Base-by-base conservation (phyloP, 495 filamentous ascomycete genomes). In the Lasiosphaeris hirsuta region DNA sequence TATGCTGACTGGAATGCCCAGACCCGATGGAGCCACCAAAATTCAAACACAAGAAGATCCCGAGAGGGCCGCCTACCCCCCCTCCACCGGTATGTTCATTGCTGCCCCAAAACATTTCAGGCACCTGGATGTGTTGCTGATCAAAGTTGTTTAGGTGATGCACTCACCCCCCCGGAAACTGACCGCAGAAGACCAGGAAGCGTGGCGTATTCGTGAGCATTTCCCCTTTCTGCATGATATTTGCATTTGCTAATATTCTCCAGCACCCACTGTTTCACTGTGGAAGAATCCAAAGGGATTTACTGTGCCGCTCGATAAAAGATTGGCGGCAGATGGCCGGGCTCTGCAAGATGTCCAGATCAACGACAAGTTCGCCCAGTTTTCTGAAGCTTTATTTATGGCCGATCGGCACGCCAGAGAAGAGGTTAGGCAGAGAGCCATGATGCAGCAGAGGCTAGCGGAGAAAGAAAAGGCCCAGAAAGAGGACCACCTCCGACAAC, bases 201-300 rank as follows among this genome's bases (percentile, higher is more conserved):
- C 87, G 11, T 98, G 94, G 94, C 90, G 86, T 58, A 96, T 98
- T 34, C 69, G 63, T 68, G 51, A 56, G 65, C 57, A 0, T 0
- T n/a, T 0, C 33, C 10, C 14, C 1, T 33, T 39, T 17, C 30
- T 23, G n/a, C 3, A 14, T 11, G 39, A 13, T 10, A 5, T 4
- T 8, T 7, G 8, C 10, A 10, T 8, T 1, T 43, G n/a, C 47
- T 63, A 51, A 61, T 52, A 15, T 3, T 9, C 10, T 4, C 13
- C 10, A 60, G 52, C 94, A 0, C 93, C 94, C 0, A 88, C 95
- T 0, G 88, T 99, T 2, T 95, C 90, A 13, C 96, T 97, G 69
- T 99, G 94, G 94, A 99, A 99, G 82, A 99, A 99, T 65, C 90
- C 93, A 0, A 97, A 96, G 75, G 94, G 94, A 66, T 99, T 96